Base-by-base conservation (phyloP, 139 green algal genomes). In the Volvox reticuliferus region DNA sequence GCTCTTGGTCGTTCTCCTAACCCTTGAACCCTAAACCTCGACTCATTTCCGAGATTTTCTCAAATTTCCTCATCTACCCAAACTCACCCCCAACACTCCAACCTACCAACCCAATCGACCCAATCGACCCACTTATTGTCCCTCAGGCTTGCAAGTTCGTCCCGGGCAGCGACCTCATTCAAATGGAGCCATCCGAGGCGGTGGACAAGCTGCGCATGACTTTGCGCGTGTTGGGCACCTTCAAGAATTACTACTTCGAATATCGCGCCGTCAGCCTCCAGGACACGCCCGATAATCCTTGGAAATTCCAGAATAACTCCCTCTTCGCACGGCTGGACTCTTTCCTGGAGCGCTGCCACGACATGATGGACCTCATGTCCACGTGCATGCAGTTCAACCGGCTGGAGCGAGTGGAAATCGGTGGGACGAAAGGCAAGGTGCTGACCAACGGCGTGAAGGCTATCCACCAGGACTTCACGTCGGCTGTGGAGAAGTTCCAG, bases 321-420 rank as follows among this genome's bases (percentile, higher is more conserved):
- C 83, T 99, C 13, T 98, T 98, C 93, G 88, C 88, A 17, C 91
- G 97, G 24, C 96, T 99, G 26, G 97, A 99, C 73, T 89, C 88
- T 1, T 98, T 98, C 93, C 88, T 98, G 81, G 96, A 97, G 92
- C 95, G 97, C 44, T 98, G 95, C 93, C 94, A 97, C 73, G 95
- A 98, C 78, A 95, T 99, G 92, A 94, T 98, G 91, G 96, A 99
- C 50, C 89, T 99, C 35, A 95, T 96, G 89, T 91, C 93, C 79
- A 98, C 96, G 18, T 94, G 95, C 35, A 78, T 98, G 88, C 97
- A 95, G 92, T 99, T 99, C 89, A 94, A 94, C 83, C 96, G 96
- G 44, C 95, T 99, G 77, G 97, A 99, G 92, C 93, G 96, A 30
- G 93, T 99, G 17, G 97, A 99, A 93, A 97, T 99, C 89, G 97